Evolutionary conservation across 2,329 filamentous ascomycete species (phyloP).

Genomic region (Polytolypa hystricis): DNA sequence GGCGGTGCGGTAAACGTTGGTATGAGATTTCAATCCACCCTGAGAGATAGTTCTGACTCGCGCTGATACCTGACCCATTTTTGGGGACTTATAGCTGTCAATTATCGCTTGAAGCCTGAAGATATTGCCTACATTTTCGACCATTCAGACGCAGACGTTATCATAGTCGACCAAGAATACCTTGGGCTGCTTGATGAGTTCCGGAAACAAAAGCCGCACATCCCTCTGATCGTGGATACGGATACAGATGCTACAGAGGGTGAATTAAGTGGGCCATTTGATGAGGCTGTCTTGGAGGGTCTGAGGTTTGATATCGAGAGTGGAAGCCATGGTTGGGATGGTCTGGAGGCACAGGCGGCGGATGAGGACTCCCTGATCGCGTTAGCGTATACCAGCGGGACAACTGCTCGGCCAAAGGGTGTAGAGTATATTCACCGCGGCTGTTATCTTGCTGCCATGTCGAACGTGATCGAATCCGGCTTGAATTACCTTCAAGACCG

Average conservation of each 20-base stretch:
- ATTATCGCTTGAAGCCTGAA: conserved; percentile 65
- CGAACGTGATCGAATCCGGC: conserved; percentile 78
- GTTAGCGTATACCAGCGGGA: conserved; percentile 88
- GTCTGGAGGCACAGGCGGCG: conserved; percentile 55
- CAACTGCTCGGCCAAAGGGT: conserved; percentile 83
- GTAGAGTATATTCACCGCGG: conserved; percentile 86
- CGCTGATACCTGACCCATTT: not conserved
- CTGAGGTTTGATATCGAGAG: conserved; percentile 57
- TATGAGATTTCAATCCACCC: conserved; percentile 17
- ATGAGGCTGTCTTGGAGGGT: conserved; percentile 73
- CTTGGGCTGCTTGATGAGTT: conserved; percentile 58
- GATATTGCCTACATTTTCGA: conserved; percentile 87
- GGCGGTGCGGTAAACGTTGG: conserved; percentile 67
- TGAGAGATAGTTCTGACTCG: not conserved
- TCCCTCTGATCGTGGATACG: conserved; percentile 68
- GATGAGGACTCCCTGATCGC: conserved; percentile 76
- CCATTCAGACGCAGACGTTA: conserved; percentile 73
- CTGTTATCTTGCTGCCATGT: conserved; percentile 72
- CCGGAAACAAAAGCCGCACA: conserved; percentile 45
- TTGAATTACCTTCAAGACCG: conserved; percentile 60
- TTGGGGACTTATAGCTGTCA: conserved; percentile 39
- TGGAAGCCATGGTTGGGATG: conserved; percentile 63
- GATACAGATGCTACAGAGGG: conserved; percentile 72
- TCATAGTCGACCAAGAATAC: conserved; percentile 81
- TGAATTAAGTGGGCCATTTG: conserved; percentile 65